Conservation (phyloP, 2,329 filamentous ascomycete species). For the Aspergillus sojae region DNA sequence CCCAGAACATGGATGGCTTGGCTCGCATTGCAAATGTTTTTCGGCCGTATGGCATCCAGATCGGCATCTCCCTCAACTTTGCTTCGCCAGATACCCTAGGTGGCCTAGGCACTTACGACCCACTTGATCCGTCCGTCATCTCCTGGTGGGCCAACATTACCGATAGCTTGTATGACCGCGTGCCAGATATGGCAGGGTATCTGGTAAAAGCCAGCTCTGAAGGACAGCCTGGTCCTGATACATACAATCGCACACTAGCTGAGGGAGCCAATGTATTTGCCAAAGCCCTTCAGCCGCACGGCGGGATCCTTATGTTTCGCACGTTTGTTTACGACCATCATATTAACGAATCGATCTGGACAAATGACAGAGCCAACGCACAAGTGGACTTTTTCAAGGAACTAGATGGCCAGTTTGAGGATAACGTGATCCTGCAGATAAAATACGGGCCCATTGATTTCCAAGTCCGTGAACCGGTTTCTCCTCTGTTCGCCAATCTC, state of each 20-base stretch:
- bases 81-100: constrained; percentile 62
- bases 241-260: constrained; percentile 70
- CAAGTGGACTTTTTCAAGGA: constrained; percentile 68
- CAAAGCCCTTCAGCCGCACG: constrained; percentile 57
- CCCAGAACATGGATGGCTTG: constrained; percentile 63
- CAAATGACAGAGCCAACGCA: constrained; percentile 69
- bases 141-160: constrained; percentile 66
- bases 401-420: constrained; percentile 67
- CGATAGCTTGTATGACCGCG: constrained; percentile 58
- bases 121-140: constrained; percentile 62
- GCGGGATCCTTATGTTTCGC: constrained; percentile 69
- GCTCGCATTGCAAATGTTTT: constrained; percentile 65
- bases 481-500: constrained; percentile 63
- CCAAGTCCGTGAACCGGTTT: constrained; percentile 69
- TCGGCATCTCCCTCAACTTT: constrained; percentile 70
- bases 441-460: constrained; percentile 77
- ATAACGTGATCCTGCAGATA: constrained; percentile 72
- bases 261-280: constrained; percentile 72
- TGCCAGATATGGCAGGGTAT: constrained; percentile 71
- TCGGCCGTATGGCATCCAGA: constrained; percentile 66
- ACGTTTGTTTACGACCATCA: constrained; percentile 70
- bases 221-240: constrained; percentile 69
- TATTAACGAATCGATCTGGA: constrained; percentile 63
- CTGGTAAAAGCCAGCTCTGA: constrained; percentile 73
- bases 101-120: constrained; percentile 65